Evolutionary conservation across 1,139 yeast species (phyloP).

Genomic region (Zhuliangozyma parablackwelliae): DNA sequence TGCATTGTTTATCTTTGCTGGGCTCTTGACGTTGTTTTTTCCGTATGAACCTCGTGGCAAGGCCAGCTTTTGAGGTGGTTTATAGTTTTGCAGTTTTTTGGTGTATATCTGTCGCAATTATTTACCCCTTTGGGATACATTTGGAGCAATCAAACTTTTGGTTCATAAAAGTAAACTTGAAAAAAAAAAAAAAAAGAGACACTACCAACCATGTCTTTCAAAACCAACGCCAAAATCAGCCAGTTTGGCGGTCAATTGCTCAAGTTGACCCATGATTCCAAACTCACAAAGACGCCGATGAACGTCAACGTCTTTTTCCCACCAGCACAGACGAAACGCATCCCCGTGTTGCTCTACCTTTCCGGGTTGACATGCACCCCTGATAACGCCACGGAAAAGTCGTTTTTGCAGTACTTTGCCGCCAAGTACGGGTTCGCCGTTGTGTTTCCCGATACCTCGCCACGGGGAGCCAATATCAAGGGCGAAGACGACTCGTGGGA

Average conservation of each 20-base stretch:
- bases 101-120: no score
- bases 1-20: constrained; percentile 34
- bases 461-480: constrained; percentile 79
- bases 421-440: constrained; percentile 78
- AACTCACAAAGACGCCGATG: constrained; percentile 66
- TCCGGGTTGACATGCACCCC: constrained; percentile 95
- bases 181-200: no score
- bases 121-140: not conserved
- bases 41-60: constrained; percentile 39
- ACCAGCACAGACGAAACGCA: constrained; percentile 22
- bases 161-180: no score
- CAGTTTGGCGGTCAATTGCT: constrained; percentile 73
- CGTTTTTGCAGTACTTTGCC: constrained; percentile 80
- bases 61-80: constrained; percentile 7
- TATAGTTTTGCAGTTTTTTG: no score
- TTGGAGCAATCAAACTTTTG: not conserved
- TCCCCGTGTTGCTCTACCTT: constrained; percentile 76
- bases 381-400: constrained; percentile 91
- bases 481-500: constrained; percentile 87
- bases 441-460: constrained; percentile 95
- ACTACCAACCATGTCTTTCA: constrained; percentile 48
- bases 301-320: constrained; percentile 82
- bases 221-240: constrained; percentile 51
- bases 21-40: constrained; percentile 29
- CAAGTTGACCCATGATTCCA: constrained; percentile 73